Base-by-base conservation (phyloP, 108 stramenopile genomes). In the Asterionellopsis glacialis region DNA sequence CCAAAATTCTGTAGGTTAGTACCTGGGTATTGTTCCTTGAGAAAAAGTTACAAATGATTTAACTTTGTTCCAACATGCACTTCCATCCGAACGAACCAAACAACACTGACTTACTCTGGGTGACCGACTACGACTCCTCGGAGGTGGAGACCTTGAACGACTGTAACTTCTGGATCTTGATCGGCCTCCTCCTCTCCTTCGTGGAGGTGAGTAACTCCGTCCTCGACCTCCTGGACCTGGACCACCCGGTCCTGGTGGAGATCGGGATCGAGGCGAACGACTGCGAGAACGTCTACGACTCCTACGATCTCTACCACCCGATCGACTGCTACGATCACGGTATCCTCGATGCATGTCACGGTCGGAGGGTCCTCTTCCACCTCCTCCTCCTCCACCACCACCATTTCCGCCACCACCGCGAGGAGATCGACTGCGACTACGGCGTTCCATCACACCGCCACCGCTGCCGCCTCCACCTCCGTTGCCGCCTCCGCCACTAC, bases 111-210 rank as follows among this genome's bases (percentile, higher is more conserved):
- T 58, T 49, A 67, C 65, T 21, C 63, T 33, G 4, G 70, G 70
- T n/a, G 75, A 76, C 21, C 68, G 65, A 55, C 79, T 80, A 9
- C 79, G 58, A 23, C 33, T 33, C 33, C 33, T 33, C 7, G 33
- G 33, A 33, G 33, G 33, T 33, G 33, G 33, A 33, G 33, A 33
- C 7, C 33, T 33, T 7, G 79, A 74, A 44, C 61, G 51, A 55
- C 68, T 61, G 14, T 27, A 41, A 22, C 63, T 63, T 5, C 52
- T 22, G 11, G 27, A 38, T 38, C 63, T 16, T 13, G 51, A 39
- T 41, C 63, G 63, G 1, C 63, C 25, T 24, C 60, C 24, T n/a
- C 47, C n/a, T 14, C 38, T n/a, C 6, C 49, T 16, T 1, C 45
- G 47, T 4, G 57, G 48, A 25, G 44, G 47, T 9, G 54, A 41